Evolutionary conservation across 495 filamentous ascomycete genomes (phyloP).

Genomic region (Pyrenula aspistea): DNA sequence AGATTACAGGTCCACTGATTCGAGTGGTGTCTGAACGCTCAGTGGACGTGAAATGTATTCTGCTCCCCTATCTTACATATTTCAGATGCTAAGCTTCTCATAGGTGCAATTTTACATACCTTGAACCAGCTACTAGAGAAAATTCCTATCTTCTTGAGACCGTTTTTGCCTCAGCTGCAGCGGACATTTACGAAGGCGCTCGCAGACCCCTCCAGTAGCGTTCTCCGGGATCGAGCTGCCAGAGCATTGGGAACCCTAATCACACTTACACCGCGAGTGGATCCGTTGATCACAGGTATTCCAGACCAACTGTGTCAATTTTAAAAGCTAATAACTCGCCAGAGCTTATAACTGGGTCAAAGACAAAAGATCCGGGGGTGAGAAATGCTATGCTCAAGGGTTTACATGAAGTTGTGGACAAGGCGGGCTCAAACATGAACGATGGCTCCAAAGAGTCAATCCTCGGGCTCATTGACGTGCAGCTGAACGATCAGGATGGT

Average conservation of each 20-base stretch:
- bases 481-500: constrained; percentile 60
- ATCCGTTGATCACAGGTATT: constrained; percentile 63
- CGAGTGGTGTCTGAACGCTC: constrained; percentile 93
- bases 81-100: neutral
- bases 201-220: constrained; percentile 84
- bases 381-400: constrained; percentile 96
- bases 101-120: constrained; percentile 80
- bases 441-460: constrained; percentile 74
- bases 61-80: neutral
- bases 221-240: constrained; percentile 78
- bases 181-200: constrained; percentile 92
- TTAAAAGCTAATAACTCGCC: constrained; percentile 20
- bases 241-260: constrained; percentile 93
- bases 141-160: constrained; percentile 90
- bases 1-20: constrained; percentile 94
- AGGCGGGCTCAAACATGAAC: constrained; percentile 88
- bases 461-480: constrained; percentile 75
- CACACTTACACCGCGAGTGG: constrained; percentile 88
- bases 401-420: constrained; percentile 88
- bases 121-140: constrained; percentile 93
- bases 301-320: neutral
- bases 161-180: constrained; percentile 93
- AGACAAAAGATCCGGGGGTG: constrained; percentile 78
- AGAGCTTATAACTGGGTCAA: constrained; percentile 87
- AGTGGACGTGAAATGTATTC: constrained; percentile 69